A percentile compares a stretch with the other conserved stretches of the same genome.
Conservation (phyloP, 768 basidiomycete genomes). For the Cystobasidium tubakii region DNA sequence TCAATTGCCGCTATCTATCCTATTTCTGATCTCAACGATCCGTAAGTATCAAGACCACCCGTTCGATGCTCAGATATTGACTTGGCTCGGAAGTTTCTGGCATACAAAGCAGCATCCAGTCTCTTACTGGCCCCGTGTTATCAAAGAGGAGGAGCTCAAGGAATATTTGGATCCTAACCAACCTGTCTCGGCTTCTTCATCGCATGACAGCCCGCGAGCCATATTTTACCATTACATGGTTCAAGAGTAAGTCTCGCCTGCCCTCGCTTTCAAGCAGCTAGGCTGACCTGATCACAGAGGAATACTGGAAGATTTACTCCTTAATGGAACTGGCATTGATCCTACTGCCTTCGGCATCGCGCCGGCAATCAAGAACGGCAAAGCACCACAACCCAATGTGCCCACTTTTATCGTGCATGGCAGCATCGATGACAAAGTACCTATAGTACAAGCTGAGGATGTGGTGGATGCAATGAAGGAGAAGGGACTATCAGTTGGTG, state of each 20-base stretch:
- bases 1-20: constrained; percentile 41
- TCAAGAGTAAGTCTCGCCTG: constrained; percentile 36
- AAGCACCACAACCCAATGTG: constrained; percentile 35
- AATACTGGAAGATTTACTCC: constrained; percentile 37
- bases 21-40: constrained; percentile 39
- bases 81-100: constrained; percentile 41
- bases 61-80: neutral
- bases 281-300: constrained; percentile 12
- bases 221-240: constrained; percentile 42
- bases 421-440: constrained; percentile 43
- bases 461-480: constrained; percentile 38
- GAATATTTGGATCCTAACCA: constrained; percentile 34
- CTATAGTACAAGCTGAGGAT: constrained; percentile 33
- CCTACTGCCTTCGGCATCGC: constrained; percentile 37
- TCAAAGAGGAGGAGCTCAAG: constrained; percentile 36
- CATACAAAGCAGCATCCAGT: constrained; percentile 37
- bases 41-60: neutral
- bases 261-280: neutral
- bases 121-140: constrained; percentile 35
- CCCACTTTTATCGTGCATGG: constrained; percentile 38
- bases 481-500: constrained; percentile 10
- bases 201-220: neutral
- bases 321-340: constrained; percentile 39
- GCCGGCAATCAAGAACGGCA: constrained; percentile 19
- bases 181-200: neutral